Base-by-base conservation (phyloP, 441 rosid species). In the Erysimum pusillum region DNA sequence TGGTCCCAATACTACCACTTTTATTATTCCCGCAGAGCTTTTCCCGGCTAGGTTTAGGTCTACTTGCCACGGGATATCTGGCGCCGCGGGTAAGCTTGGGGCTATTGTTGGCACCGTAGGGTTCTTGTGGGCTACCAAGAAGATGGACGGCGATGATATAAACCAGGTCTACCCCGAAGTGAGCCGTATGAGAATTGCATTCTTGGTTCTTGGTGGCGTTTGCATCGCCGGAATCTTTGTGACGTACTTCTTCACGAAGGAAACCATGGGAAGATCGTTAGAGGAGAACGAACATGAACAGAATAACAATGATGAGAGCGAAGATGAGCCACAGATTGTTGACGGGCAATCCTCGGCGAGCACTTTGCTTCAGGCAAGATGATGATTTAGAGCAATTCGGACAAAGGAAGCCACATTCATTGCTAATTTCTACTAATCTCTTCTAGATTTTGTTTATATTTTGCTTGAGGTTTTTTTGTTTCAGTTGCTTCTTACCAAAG, bases 1-100 rank as follows among this genome's bases (percentile, higher is more conserved):
- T 15, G 95, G 98, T 32, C 98, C 95, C 2, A 90, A 93, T 66
- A 85, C 93, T 0, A 91, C 98, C 2, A 91, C 98, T 1, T 93
- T 90, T 64, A 90, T 93, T 0, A 81, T 91, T 31, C 98, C 98
- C 0, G 97, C 92, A 0, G 97, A 93, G 64, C 91, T 90, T n/a
- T 93, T 93, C 15, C 98, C 98, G 0, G 85, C 97, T 0, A 84
- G 97, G 76, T 87, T 90, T 34, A 82, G 98, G 69, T 85, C 97
- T 5, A 91, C 94, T 4, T 93, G 98, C 69, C 94, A 93, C 35
- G 97, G 92, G 9, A 88, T 93, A 32, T 79, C 93, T 0, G 97
- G 89, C 15, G 94, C 98, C 0, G 35, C 46, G 13, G 96, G 97
- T 67, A 93, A 91, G 77, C 58, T 87, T 2, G 97, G 98, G 10